Evolutionary conservation across 495 filamentous ascomycete species (phyloP).

Genomic region (Penicillium chermesinum): DNA sequence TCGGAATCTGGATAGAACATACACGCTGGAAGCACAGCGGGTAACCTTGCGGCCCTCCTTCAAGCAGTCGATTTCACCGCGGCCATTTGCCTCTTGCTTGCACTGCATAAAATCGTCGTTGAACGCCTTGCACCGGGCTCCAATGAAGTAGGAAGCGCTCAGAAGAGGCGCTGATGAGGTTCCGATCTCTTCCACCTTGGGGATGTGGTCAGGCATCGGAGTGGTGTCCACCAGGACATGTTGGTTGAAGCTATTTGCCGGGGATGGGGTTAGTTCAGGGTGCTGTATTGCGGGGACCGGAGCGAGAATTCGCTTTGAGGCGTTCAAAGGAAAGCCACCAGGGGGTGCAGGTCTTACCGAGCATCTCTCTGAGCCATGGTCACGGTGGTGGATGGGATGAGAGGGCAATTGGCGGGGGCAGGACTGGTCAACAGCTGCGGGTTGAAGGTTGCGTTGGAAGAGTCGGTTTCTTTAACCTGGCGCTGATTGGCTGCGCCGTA

Average conservation of each 20-base stretch:
- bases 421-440: conserved; percentile 26
- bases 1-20: conserved; percentile 38
- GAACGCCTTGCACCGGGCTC: conserved; percentile 85
- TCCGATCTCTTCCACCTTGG: conserved; percentile 85
- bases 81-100: conserved; percentile 84
- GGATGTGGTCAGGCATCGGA: conserved; percentile 85
- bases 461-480: conserved; percentile 27
- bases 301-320: not conserved
- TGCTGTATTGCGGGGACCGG: conserved; percentile 4
- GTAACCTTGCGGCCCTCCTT: conserved; percentile 95
- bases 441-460: conserved; percentile 26
- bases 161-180: conserved; percentile 84
- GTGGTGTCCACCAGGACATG: conserved; percentile 90
- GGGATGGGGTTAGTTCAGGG: conserved; percentile 23
- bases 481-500: conserved; percentile 26
- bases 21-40: conserved; percentile 93
- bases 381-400: conserved; percentile 19
- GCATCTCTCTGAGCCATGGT: conserved; percentile 49
- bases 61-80: conserved; percentile 89
- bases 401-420: conserved; percentile 19
- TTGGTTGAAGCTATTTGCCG: conserved; percentile 75
- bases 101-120: conserved; percentile 99
- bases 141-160: conserved; percentile 95
- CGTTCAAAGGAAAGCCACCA: not conserved
- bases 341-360: conserved; percentile 31